Base-by-base conservation (phyloP, 2,329 filamentous ascomycete species). In the Ophiostoma sp. region DNA sequence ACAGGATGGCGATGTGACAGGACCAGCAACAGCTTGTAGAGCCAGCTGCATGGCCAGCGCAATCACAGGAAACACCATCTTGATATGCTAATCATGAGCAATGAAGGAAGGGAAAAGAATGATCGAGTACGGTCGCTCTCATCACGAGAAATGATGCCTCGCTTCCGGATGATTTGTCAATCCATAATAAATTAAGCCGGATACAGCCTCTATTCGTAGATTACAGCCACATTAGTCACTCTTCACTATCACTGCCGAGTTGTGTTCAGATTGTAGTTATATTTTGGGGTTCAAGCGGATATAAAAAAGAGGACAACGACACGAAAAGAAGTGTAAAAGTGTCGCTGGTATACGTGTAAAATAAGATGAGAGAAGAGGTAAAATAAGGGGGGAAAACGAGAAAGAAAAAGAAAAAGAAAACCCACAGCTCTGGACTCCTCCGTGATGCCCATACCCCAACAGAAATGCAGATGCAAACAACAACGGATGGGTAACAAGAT, bases 401-500 rank as follows among this genome's bases (percentile, higher is more conserved):
- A 31, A 60, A 31, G 17, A 68, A 35, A 27, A 60, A 44, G n/a
- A 60, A 10, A 13, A 31, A 48, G 31, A 20, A 66, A 39, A 66
- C n/a, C 2, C 7, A 65, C 31, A 39, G 4, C n/a, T 39, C 44
- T 39, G 10, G 7, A n/a, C 39, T 62, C 60, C 60, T 65, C 33
- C 33, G 27, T 57, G 60, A 35, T 36, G 33, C 33, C 33, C 60
- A 39, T 23, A 20, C 60, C 60, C 31, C 33, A 39, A 31, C 35
- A 41, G 11, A 67, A 67, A 44, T 6, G 23, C 35, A 67, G 39
- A 41, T 57, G 23, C 52, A 57, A 31, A 39, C 20, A 33, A 20
- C 27, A 68, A 36, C n/a, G 36, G 36, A 69, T 54, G 17, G 35
- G 27, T 54, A 67, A 69, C 33, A 64, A 48, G n/a, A 54, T 27